These are phyloP conservation scores for Fraxinus nigra DNA, from an alignment of 305 asterid genomes.

Conservation along the genomic window DNA sequence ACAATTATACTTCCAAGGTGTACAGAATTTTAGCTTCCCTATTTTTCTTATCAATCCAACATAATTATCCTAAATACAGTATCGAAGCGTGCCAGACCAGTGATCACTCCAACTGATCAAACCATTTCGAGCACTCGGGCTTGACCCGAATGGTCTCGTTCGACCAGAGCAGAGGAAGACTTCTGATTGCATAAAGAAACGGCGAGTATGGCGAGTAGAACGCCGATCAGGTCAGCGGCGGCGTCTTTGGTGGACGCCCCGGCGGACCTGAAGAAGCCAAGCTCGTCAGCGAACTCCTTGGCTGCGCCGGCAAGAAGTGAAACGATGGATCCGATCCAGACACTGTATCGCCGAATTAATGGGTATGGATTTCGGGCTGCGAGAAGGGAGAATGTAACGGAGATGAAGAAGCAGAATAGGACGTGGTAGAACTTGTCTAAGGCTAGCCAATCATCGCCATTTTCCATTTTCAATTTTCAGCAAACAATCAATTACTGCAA, in stretches of 20 bases:
- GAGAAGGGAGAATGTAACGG: constrained; percentile 43
- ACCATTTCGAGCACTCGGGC: constrained; percentile 52
- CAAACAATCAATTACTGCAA: background rate
- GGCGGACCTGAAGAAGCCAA: constrained; percentile 74
- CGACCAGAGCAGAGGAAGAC: constrained; percentile 20
- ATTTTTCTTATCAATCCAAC: background rate
- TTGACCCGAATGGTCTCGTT: constrained; percentile 30
- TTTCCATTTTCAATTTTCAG: constrained; percentile 41
- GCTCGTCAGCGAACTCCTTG: constrained; percentile 80
- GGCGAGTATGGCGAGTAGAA: constrained; percentile 48
- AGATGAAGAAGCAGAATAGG: constrained; percentile 66
- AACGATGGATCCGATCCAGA: constrained; percentile 67
- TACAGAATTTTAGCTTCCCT: background rate
- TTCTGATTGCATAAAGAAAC: constrained; percentile 29
- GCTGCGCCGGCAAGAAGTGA: constrained; percentile 71
- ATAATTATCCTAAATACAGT: background rate
- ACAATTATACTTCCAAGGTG: background rate
- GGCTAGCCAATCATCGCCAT: constrained; percentile 83
- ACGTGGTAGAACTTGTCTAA: constrained; percentile 66
- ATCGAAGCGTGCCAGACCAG: constrained; percentile 18
- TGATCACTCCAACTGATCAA: constrained; percentile 20
- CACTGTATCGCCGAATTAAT: constrained; percentile 60
- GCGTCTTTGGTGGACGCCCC: constrained; percentile 84
- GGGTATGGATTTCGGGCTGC: constrained; percentile 48
- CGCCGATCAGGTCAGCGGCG: constrained; percentile 61